A percentile compares a stretch with the other conserved stretches of the same genome.
phyloP scores from a whole-genome alignment of 306 rosid species.

The Trifolium repens region DNA sequence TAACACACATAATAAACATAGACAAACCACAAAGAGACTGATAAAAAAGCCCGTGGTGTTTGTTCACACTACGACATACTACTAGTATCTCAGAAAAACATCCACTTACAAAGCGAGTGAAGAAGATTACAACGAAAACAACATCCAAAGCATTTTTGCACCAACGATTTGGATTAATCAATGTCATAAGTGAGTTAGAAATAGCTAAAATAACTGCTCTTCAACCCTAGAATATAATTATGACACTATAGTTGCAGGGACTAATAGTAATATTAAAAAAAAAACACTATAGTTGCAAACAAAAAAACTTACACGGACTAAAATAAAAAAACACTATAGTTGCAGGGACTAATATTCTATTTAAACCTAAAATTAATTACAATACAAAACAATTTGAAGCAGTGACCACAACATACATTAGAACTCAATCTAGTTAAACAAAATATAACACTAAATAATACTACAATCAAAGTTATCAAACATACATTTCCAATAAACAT shows the following conservation, averaged over 20 bases:
- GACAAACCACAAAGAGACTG: not conserved
- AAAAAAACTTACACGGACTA: too few species aligned
- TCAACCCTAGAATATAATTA: not conserved
- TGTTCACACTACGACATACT: too few species aligned
- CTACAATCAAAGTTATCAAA: not conserved
- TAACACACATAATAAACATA: conserved; percentile 10
- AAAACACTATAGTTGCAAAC: too few species aligned
- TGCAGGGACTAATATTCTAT: too few species aligned
- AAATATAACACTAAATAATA: not conserved
- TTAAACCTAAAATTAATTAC: not conserved
- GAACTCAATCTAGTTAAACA: not conserved
- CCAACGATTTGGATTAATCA: not conserved
- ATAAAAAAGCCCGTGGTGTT: not conserved
- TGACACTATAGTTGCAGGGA: too few species aligned
- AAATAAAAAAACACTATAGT: too few species aligned
- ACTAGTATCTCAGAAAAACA: not conserved
- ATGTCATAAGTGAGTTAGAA: not conserved
- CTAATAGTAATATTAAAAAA: too few species aligned
- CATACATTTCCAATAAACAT: too few species aligned
- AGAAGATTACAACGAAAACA: not conserved
- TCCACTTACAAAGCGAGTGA: not conserved
- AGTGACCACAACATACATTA: too few species aligned
- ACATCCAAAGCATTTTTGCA: not conserved
- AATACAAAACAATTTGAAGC: not conserved
- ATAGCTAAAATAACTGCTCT: not conserved